Base-by-base conservation (phyloP, 2,329 filamentous ascomycete species). In the Xylariaceae sp. region DNA sequence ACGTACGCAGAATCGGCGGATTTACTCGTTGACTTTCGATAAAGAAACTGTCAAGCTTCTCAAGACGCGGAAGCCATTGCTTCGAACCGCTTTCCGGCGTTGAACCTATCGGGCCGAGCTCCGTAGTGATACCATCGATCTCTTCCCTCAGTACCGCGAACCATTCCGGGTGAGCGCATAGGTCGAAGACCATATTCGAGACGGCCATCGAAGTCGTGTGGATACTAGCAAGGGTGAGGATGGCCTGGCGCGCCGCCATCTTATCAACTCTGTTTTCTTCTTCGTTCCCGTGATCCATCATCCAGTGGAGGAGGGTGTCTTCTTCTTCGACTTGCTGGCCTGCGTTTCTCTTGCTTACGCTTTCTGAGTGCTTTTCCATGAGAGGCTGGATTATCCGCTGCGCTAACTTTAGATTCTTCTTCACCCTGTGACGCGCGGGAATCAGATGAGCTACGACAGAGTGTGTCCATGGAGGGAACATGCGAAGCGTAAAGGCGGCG, bases 361-460 rank as follows among this genome's bases (percentile, higher is more conserved):
- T 34, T 3, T 53, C 55, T 34, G 34, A 26, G 30, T 58, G 53
- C 30, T 50, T 47, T 1, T 49, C 30, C 27, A 58, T 52, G 0
- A 55, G 41, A 1, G 51, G 53, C 8, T 42, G 9, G 12, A 62
- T 12, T 11, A 58, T 50, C 4, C 19, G 26, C 19, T 27, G 2
- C 4, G 44, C 53, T 1, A n/a, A 5, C 9, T 3, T 27, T 5
- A 58, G 4, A 2, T 54, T 31, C 12, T 50, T 40, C 11, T 19
- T 27, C 8, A 55, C 9, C 4, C 55, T 50, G 2, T 51, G 51
- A n/a, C 55, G 34, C n/a, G 53, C 9, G 2, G 37, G 19, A 54
- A 70, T 53, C 45, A 72, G 65, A 58, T 79, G 79, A 81, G 57
- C 57, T 4, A 58, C 45, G 5, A 61, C 8, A 11, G 35, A 40